These are phyloP conservation scores for Phytophthora citrophthora DNA, from an alignment of 352 stramenopile genomes.

Conservation along the genomic window DNA sequence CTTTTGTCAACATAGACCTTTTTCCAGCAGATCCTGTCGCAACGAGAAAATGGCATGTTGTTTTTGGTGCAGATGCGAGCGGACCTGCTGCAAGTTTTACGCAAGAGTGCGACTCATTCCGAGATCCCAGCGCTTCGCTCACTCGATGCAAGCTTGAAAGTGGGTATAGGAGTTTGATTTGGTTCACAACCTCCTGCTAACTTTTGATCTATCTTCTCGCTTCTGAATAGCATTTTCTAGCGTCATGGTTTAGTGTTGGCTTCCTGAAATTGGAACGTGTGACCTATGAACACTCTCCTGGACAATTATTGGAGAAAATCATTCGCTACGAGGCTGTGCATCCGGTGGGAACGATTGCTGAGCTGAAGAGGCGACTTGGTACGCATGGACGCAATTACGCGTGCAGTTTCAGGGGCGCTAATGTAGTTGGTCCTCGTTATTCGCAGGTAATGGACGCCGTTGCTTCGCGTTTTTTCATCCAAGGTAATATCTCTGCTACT, in stretches of 20 bases:
- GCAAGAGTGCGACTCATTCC: constrained; percentile 51
- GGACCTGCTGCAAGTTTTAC: constrained; percentile 68
- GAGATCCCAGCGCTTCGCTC: constrained; percentile 67
- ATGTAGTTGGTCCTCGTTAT: neutral
- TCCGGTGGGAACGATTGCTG: constrained; percentile 92
- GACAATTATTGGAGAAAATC: constrained; percentile 95
- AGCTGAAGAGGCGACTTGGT: constrained; percentile 92
- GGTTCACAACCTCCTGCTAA: no score
- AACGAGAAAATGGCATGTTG: constrained; percentile 81
- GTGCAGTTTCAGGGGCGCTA: neutral
- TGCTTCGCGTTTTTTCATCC: constrained; percentile 97
- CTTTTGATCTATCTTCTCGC: neutral
- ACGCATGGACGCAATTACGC: constrained; percentile 7
- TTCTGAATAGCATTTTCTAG: constrained; percentile 79
- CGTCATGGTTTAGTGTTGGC: constrained; percentile 93
- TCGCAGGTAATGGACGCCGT: constrained; percentile 64
- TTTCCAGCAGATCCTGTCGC: constrained; percentile 86
- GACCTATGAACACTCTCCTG: constrained; percentile 93
- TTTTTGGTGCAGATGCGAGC: constrained; percentile 84
- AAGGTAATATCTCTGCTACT: constrained; percentile 40
- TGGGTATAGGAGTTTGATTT: constrained; percentile 12
- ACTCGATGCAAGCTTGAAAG: constrained; percentile 79
- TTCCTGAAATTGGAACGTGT: constrained; percentile 92
- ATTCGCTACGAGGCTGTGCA: constrained; percentile 96
- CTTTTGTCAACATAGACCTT: constrained; percentile 53